Evolutionary conservation across 1,284 basidiomycete genomes (phyloP).

Genomic region (Tylopilus sp.): DNA sequence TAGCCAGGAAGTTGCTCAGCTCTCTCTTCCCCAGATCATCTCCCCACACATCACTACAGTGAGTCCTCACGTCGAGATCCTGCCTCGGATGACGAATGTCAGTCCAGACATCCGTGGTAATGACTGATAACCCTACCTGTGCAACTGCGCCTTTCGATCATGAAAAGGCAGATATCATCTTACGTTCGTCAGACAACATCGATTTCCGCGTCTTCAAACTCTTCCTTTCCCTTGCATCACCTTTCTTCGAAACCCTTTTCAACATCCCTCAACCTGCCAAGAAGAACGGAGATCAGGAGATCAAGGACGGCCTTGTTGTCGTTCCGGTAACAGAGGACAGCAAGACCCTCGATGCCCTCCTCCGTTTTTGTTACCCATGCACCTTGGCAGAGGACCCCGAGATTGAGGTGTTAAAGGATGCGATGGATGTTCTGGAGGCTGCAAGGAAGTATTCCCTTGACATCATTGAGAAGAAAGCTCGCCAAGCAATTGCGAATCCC

Average conservation of each 20-base stretch:
- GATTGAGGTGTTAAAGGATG: neutral
- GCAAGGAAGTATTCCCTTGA: neutral
- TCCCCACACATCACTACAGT: neutral
- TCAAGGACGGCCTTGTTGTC: slow-evolving; percentile 10
- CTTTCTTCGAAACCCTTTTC: slow-evolving; percentile 44
- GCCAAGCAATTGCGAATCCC: neutral
- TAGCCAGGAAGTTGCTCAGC: no score
- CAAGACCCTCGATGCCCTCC: slow-evolving; percentile 1
- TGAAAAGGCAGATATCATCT: slow-evolving; percentile 13
- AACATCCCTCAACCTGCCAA: slow-evolving; percentile 37
- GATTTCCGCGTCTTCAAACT: slow-evolving; percentile 35
- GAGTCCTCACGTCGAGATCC: neutral
- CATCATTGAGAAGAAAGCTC: neutral
- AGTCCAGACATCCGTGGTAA: neutral
- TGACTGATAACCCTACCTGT: neutral
- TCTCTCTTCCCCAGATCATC: neutral
- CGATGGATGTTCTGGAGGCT: neutral
- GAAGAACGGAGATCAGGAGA: slow-evolving; percentile 10
- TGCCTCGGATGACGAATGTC: neutral
- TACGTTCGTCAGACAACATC: slow-evolving; percentile 44
- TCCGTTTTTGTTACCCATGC: slow-evolving; percentile 3
- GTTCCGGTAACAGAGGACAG: slow-evolving; percentile 1
- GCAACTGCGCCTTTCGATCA: slow-evolving; percentile 16
- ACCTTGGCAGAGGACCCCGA: neutral
- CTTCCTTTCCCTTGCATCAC: slow-evolving; percentile 22